Evolutionary conservation across 2,329 filamentous ascomycete species (phyloP), one percentile per base, ranked within the genome.

Genomic region (Neonectria faginata): DNA sequence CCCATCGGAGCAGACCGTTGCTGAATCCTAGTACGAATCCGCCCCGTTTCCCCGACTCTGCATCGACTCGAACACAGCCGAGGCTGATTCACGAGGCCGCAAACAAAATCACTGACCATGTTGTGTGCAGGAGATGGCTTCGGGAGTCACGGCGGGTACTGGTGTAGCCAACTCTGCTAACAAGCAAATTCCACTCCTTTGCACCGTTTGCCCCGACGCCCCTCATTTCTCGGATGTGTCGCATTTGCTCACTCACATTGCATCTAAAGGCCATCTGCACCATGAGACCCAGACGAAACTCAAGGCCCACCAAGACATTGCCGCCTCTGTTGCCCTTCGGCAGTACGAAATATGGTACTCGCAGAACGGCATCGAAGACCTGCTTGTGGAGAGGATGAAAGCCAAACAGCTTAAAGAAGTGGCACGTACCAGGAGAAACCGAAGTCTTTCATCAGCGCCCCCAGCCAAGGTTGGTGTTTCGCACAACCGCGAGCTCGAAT

Each of bases 221-320:
- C 92, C 93, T 42, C 87, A 81, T 31, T 97, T 97, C 80, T 97
- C 93, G 60, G 95, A 98, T 79, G 85, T 94, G 48, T 97, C 94
- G 36, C 95, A 97, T 78, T 84, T 97, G 41, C 87, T 98, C 75
- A 98, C 95, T 12, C 95, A 98, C 76, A 88, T 97, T 67, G 89
- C 92, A 64, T 97, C 94, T 68, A 97, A 97, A 77, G 91, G 92
- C n/a, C 95, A 98, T 77, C 83, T 97, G 36, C 90, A 93, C 64
- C 88, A 93, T 76, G 89, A 92, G 73, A 97, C 94, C 81, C 93
- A 93, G 74, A 85, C 93, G 57, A 90, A 93, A 73, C 88, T 97
- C 69, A 88, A 87, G 62, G 88, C 90, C 60, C 86, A 88, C 58
- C 84, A 87, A 50, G 91, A 97, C 65, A 78, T 84, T n/a, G 81